Base-by-base conservation (phyloP, 2,329 filamentous ascomycete species). In the Sporothrix protearum region DNA sequence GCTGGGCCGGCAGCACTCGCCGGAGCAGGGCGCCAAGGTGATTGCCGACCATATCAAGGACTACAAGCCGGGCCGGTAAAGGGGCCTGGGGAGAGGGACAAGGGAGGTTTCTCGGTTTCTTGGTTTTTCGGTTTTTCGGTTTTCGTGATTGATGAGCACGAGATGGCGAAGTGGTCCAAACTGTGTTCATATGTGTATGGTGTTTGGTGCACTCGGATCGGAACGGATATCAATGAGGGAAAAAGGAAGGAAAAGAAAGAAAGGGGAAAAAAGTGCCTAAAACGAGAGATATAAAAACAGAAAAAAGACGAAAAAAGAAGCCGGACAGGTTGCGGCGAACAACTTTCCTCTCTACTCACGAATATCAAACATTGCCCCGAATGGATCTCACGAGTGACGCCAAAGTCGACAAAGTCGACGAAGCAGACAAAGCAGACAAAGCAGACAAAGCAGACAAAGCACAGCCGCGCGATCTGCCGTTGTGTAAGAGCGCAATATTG, bases 1-100 rank as follows among this genome's bases (percentile, higher is more conserved):
- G 14, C 90, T 99, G 78, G 96, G 96, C 22, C 86, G 96, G 74
- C 96, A 99, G 82, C 94, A 98, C 82, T 97, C 93, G 55, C 93
- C 95, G 0, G 91, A 96, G 74, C 88, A 93, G 77, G 96, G 91
- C 0, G 92, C 94, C 7, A 90, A 89, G 81, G 84, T 97, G 72
- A 97, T 99, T 71, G 81, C 91, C 73, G 90, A 92, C 74, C 96
- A 99, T 81, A 91, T 98, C 79, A 91, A 90, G 77, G 86, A 88
- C 71, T 88, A 85, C 82, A 80, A 78, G 73, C 30, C 69, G 12
- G 25, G 25, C 19, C 19, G 63, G 63, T 14, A 49, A 22, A 14
- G 16, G n/a, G n/a, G n/a, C n/a, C n/a, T n/a, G n/a, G n/a, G n/a
- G 39, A 28, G 2, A 25, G 10, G 28, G 9, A 4, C 9, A 7